Conservation (phyloP, 192 early-diverging fungal species). For the Piromyces sp. region DNA sequence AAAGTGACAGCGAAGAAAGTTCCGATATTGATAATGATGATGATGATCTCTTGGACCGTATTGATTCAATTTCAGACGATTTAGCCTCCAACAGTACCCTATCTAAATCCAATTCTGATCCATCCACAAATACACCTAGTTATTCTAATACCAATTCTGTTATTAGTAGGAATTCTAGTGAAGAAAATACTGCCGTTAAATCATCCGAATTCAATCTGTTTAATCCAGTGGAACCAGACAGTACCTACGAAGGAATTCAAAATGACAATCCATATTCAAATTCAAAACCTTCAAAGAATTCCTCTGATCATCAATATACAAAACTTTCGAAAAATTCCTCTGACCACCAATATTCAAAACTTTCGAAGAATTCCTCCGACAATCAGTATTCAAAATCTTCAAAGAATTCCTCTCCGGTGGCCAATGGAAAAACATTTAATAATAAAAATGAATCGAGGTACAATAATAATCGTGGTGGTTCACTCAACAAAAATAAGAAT, state of each 20-base stretch:
- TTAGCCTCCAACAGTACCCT: not conserved
- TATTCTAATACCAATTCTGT: not conserved
- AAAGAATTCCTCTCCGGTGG: not conserved
- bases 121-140: not conserved
- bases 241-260: not conserved
- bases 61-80: not conserved
- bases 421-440: not conserved
- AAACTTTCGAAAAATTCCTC: not conserved
- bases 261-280: not conserved
- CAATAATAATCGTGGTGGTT: too few species aligned
- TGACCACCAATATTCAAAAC: too few species aligned
- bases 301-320: too few species aligned
- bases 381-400: too few species aligned
- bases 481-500: not conserved
- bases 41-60: not conserved
- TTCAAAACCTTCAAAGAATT: not conserved
- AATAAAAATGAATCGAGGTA: not conserved
- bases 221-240: not conserved
- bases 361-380: not conserved
- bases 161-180: not conserved
- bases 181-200: not conserved
- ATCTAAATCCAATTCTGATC: not conserved
- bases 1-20: not conserved
- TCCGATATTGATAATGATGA: not conserved
- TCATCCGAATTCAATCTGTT: not conserved